phyloP scores from a whole-genome alignment of 2,329 filamentous ascomycete genomes.

The Spiromastix sp. region DNA sequence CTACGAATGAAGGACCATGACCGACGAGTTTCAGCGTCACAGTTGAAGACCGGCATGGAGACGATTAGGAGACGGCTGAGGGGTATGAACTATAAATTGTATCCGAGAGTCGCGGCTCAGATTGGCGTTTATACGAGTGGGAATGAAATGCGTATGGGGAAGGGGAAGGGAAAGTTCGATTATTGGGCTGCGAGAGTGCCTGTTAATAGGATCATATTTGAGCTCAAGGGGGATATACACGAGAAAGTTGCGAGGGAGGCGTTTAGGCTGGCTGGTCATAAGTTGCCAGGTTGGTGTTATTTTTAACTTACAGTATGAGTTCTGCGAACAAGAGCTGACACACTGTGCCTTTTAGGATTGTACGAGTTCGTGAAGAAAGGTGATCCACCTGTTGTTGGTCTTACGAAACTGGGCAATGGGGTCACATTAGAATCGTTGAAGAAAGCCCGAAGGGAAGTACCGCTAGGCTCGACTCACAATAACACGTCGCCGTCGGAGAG shows the following conservation, averaged over 20 bases:
- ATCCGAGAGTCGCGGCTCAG: constrained; percentile 83
- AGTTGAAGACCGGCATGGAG: constrained; percentile 84
- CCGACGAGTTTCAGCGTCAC: constrained; percentile 74
- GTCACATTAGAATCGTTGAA: constrained; percentile 76
- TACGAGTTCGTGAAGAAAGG: constrained; percentile 94
- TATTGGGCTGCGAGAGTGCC: constrained; percentile 88
- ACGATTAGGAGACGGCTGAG: constrained; percentile 81
- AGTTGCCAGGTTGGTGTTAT: constrained; percentile 64
- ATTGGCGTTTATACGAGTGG: constrained; percentile 92
- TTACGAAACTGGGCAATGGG: constrained; percentile 77
- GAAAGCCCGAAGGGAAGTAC: constrained; percentile 60
- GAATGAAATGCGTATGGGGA: constrained; percentile 98
- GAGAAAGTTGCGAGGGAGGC: constrained; percentile 91
- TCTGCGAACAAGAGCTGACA: no score
- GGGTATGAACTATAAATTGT: constrained; percentile 85
- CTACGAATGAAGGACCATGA: constrained; percentile 90
- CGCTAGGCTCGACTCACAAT: constrained; percentile 22
- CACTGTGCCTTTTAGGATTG: constrained; percentile 24
- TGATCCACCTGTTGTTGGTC: constrained; percentile 78
- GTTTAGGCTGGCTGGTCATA: constrained; percentile 86
- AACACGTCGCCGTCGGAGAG: background rate
- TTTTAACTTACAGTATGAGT: background rate
- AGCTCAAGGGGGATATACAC: constrained; percentile 83
- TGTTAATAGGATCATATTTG: constrained; percentile 85
- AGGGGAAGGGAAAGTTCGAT: constrained; percentile 95